These are phyloP conservation scores for Aspergillus diversus DNA, from an alignment of 495 filamentous ascomycete species.

Conservation along the genomic window DNA sequence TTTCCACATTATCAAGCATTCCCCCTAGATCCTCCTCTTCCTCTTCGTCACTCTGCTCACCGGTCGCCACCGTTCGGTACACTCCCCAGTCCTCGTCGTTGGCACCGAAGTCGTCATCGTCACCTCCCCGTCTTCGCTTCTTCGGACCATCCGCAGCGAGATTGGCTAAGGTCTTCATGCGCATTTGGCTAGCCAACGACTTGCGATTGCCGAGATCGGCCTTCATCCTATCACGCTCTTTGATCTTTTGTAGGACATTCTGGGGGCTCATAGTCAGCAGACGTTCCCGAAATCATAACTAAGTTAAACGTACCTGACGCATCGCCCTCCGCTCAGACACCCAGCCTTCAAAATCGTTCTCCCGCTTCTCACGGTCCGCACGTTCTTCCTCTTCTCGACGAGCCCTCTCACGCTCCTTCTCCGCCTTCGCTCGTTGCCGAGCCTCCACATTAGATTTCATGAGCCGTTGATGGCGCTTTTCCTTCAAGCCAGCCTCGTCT, in stretches of 20 bases:
- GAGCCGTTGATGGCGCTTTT: slow-evolving; percentile 88
- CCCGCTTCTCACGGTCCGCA: slow-evolving; percentile 78
- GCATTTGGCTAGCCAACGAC: slow-evolving; percentile 89
- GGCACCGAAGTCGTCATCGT: slow-evolving; percentile 93
- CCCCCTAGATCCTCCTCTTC: slow-evolving; percentile 83
- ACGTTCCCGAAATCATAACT: background rate
- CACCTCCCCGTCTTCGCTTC: slow-evolving; percentile 76
- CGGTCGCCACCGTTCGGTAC: slow-evolving; percentile 87
- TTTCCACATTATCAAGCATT: slow-evolving; percentile 73
- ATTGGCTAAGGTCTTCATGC: slow-evolving; percentile 98
- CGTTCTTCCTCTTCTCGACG: slow-evolving; percentile 80
- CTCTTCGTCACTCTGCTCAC: slow-evolving; percentile 73
- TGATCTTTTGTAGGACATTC: slow-evolving; percentile 77
- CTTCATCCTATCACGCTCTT: slow-evolving; percentile 89
- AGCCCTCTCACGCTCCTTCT: slow-evolving; percentile 90
- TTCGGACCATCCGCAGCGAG: slow-evolving; percentile 88
- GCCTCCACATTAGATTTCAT: slow-evolving; percentile 95
- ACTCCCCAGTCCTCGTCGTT: slow-evolving; percentile 98
- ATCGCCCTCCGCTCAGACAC: slow-evolving; percentile 76
- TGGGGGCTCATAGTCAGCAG: slow-evolving; percentile 26
- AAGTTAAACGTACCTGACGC: slow-evolving; percentile 55
- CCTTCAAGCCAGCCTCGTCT: slow-evolving; percentile 85
- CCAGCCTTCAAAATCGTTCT: slow-evolving; percentile 86
- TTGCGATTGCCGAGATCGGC: slow-evolving; percentile 94
- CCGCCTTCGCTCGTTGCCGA: slow-evolving; percentile 84